Base-by-base conservation (phyloP, 805 yeast genomes). In the Yarrowia sp. region DNA sequence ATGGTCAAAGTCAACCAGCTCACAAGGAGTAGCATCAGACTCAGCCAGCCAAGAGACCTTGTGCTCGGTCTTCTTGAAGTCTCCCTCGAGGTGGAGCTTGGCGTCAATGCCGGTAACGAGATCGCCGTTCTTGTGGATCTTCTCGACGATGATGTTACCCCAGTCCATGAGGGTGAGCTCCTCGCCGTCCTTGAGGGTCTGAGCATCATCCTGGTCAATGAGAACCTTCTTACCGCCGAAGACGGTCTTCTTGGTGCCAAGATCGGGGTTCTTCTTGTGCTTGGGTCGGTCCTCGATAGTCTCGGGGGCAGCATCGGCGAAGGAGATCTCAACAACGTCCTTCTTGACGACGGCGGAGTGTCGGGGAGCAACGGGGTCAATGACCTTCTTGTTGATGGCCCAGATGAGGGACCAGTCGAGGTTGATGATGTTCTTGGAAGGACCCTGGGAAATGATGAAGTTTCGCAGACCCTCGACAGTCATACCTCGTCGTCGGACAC, bases 401-500 rank as follows among this genome's bases (percentile, higher is more conserved):
- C 99, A 94, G 71, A 94, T 92, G 66, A 90, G 82, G 67, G 88
- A 88, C 99, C 99, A 94, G 75, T 94, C 99, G 73, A 94, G 81
- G 80, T 96, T 94, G 73, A 94, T 87, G 71, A 94, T 91, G 80
- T 94, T 94, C 79, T 87, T 90, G 49, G 98, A 93, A 39, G 99
- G 99, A 71, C 99, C 99, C 80, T 94, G 98, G 56, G 96, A 83
- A 65, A 94, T 80, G 68, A 94, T 88, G 71, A 94, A 94, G 81
- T 89, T 88, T 77, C 93, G 85, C 75, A 94, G 84, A 67, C 98
- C 99, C 79, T 94, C 97, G 66, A 94, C 96, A 38, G 97, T 85
- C 99, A 94, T 94, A 80, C 99, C 99, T 80, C 99, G 88, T 82
- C 99, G 87, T 81, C 97, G 90, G 61, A 93, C 97, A 80, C 99